Evolutionary conservation across 2,329 filamentous ascomycete species (phyloP).

Genomic region (Fusarium brachygibbosum): DNA sequence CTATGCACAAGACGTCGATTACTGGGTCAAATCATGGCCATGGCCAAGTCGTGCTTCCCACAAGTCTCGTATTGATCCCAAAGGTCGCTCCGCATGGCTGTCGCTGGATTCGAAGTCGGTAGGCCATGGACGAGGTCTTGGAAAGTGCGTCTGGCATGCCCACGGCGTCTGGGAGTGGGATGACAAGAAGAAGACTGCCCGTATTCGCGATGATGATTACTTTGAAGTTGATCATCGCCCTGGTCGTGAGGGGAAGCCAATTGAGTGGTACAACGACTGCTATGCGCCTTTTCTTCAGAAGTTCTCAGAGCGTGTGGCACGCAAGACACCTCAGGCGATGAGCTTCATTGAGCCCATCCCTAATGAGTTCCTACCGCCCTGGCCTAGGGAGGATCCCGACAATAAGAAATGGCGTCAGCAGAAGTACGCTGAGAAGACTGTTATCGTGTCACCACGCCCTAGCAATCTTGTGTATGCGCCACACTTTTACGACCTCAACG

Average conservation of each 20-base stretch:
- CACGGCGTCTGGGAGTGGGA: slow-evolving; percentile 58
- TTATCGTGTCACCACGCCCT: slow-evolving; percentile 49
- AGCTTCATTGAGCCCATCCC: slow-evolving; percentile 59
- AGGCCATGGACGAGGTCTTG: slow-evolving; percentile 47
- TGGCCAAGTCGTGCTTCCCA: slow-evolving; percentile 56
- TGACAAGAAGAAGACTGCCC: slow-evolving; percentile 47
- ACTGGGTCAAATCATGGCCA: slow-evolving; percentile 60
- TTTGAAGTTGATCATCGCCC: slow-evolving; percentile 58
- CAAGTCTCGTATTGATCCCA: slow-evolving; percentile 54
- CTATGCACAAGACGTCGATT: slow-evolving; percentile 54
- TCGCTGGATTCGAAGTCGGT: slow-evolving; percentile 29
- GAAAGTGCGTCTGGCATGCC: slow-evolving; percentile 56
- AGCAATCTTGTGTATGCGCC: slow-evolving; percentile 57
- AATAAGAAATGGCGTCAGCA: slow-evolving; percentile 28
- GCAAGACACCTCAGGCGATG: slow-evolving; percentile 49
- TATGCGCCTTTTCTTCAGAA: slow-evolving; percentile 57
- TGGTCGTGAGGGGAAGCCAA: slow-evolving; percentile 51
- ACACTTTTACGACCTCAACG: slow-evolving; percentile 60
- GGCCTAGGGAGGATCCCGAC: slow-evolving; percentile 44
- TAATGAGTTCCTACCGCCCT: slow-evolving; percentile 58
- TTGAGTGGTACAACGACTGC: slow-evolving; percentile 60
- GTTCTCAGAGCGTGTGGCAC: slow-evolving; percentile 54
- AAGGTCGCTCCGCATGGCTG: slow-evolving; percentile 55
- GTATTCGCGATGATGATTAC: slow-evolving; percentile 51
- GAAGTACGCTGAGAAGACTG: slow-evolving; percentile 48